Base-by-base conservation (phyloP, 2,329 filamentous ascomycete species). In the Trichoderma sp. region DNA sequence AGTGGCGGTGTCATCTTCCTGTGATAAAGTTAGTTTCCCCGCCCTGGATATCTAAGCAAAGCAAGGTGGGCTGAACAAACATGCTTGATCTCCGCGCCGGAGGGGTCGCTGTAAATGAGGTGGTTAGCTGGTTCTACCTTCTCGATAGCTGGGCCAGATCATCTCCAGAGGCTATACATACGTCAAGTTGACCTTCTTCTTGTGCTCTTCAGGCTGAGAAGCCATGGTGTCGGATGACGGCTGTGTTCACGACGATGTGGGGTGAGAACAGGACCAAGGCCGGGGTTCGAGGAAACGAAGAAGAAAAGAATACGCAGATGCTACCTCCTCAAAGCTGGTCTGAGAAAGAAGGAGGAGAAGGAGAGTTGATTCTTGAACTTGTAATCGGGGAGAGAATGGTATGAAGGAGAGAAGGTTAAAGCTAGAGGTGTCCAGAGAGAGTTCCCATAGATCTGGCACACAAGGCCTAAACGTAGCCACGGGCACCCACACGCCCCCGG, bases 1-100 rank as follows among this genome's bases (percentile, higher is more conserved):
- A 60, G 96, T 99, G 68, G 96, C 90, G 74, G 92, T 94, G 81
- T 97, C 96, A 82, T 98, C 93, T 79, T 94, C 91, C 91, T 97
- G 79, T 73, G 75, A 58, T 56, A 36, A 73, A 83, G 80, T 78
- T 77, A 64, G 76, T 73, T 77, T 73, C 68, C 68, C 62, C 68
- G 39, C 69, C 72, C 75, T 73, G 68, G 57, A 15, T 68, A 43
- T 72, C 61, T 72, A 70, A 70, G 71, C 65, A 65, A 53, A 43
- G 39, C 39, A n/a, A 60, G 51, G 63, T 58, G 61, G 75, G 75
- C 75, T 74, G 68, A 36, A 84, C 89, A 81, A 88, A 97, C 93
- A 76, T 93, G 88, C 86, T 93, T 96, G 84, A 90, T 89, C 82
- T 97, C 94, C 75, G 93, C 91, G 82, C 95, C 95, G 73, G 95